phyloP scores from a whole-genome alignment of 2,329 filamentous ascomycete genomes.

The Pestalotiopsis sp. region DNA sequence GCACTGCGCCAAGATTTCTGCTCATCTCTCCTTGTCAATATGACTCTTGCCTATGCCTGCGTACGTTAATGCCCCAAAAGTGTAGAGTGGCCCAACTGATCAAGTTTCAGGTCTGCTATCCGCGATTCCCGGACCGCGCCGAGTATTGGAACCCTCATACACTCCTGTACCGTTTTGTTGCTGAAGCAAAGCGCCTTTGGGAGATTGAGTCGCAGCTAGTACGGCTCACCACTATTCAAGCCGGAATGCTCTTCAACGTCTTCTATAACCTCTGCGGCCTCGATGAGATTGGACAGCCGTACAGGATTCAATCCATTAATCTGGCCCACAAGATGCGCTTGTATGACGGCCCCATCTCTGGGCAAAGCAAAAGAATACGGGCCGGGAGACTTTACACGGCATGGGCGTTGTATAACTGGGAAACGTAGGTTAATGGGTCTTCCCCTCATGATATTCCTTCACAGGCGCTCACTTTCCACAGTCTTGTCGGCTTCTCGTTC shows the following conservation, averaged over 20 bases:
- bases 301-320: constrained; percentile 31
- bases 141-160: constrained; percentile 38
- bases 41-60: constrained; percentile 36
- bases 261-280: constrained; percentile 34
- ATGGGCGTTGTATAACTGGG: constrained; percentile 33
- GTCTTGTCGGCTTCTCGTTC: constrained; percentile 23
- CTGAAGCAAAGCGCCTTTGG: constrained; percentile 37
- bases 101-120: constrained; percentile 29
- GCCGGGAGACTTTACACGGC: constrained; percentile 32
- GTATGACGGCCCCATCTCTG: constrained; percentile 23
- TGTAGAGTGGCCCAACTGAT: neutral
- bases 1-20: constrained; percentile 34
- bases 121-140: constrained; percentile 26
- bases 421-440: neutral
- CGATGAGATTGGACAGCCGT: constrained; percentile 39
- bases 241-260: constrained; percentile 33
- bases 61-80: constrained; percentile 27
- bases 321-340: constrained; percentile 36
- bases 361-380: constrained; percentile 21
- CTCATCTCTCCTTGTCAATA: constrained; percentile 42
- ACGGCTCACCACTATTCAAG: constrained; percentile 36
- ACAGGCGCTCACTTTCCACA: neutral
- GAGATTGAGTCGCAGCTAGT: constrained; percentile 30
- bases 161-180: constrained; percentile 36
- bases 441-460: neutral